phyloP scores from a whole-genome alignment of 2,329 filamentous ascomycete genomes.

The Apiospora aurea region DNA sequence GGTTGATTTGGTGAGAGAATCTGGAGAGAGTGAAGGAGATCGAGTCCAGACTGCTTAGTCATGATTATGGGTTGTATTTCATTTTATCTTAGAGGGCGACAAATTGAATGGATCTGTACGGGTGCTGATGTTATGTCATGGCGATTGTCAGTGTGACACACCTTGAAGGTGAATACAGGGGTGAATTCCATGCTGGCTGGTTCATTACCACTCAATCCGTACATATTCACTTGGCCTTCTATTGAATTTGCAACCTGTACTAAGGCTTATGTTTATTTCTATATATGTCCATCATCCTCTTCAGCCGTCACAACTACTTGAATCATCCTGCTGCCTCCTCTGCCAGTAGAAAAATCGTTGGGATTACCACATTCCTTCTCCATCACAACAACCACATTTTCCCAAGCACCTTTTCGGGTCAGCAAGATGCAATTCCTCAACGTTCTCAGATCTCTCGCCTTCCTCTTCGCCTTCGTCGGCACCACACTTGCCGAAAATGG shows the following conservation, averaged over 20 bases:
- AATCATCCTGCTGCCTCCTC: too few species aligned
- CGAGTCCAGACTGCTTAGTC: background rate
- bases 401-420: background rate
- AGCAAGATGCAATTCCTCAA: background rate
- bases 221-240: background rate
- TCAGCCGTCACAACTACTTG: background rate
- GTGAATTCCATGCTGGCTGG: background rate
- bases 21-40: background rate
- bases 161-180: background rate
- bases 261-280: too few species aligned
- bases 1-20: background rate
- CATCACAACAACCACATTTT: background rate
- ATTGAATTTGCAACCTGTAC: background rate
- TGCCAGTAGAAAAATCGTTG: background rate
- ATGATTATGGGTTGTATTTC: background rate
- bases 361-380: background rate
- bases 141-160: background rate
- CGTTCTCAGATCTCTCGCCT: background rate
- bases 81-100: background rate
- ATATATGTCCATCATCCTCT: too few species aligned
- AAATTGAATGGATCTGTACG: background rate
- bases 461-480: background rate
- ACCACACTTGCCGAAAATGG: background rate
- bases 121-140: too few species aligned
- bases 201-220: background rate